A percentile compares a stretch with the other conserved stretches of the same genome.
Conservation (phyloP, 2,329 filamentous ascomycete species). For the Aureobasidium mangrovei region DNA sequence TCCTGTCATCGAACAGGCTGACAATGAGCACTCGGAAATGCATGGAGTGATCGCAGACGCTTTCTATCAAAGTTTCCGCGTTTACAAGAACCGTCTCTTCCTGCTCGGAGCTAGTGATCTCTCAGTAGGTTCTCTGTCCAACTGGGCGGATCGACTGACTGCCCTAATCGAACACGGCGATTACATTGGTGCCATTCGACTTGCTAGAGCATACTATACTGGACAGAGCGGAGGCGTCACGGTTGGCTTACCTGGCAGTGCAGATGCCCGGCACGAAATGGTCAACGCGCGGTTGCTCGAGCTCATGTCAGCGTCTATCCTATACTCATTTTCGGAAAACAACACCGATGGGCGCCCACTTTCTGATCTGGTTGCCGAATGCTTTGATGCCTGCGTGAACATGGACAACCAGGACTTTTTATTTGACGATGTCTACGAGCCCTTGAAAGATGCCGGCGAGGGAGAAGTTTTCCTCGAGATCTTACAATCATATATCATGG, state of each 20-base stretch:
- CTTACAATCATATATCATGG: slow-evolving; percentile 79
- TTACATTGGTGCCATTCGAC: slow-evolving; percentile 79
- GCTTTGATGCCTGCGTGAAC: slow-evolving; percentile 72
- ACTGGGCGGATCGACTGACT: slow-evolving; percentile 91
- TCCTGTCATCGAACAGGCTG: slow-evolving; percentile 73
- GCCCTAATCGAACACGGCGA: slow-evolving; percentile 96
- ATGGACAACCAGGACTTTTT: slow-evolving; percentile 74
- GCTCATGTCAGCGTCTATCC: slow-evolving; percentile 87
- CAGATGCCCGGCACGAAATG: slow-evolving; percentile 63
- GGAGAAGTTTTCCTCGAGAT: slow-evolving; percentile 77
- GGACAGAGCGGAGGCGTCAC: slow-evolving; percentile 91
- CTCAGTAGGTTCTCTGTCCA: slow-evolving; percentile 82
- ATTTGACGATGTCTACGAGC: slow-evolving; percentile 84
- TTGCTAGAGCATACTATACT: slow-evolving; percentile 87
- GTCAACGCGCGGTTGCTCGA: slow-evolving; percentile 84
- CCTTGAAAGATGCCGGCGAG: slow-evolving; percentile 69
- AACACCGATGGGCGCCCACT: slow-evolving; percentile 33
- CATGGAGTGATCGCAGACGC: slow-evolving; percentile 95
- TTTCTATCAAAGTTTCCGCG: slow-evolving; percentile 94
- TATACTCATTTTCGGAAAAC: slow-evolving; percentile 56
- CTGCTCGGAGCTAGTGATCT: slow-evolving; percentile 89
- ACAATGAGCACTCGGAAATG: slow-evolving; percentile 80
- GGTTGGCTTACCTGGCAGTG: slow-evolving; percentile 82
- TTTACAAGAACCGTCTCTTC: slow-evolving; percentile 91
- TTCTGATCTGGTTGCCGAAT: slow-evolving; percentile 47